Base-by-base conservation (phyloP, 495 filamentous ascomycete genomes). In the Aspergillus incahuasiensis region DNA sequence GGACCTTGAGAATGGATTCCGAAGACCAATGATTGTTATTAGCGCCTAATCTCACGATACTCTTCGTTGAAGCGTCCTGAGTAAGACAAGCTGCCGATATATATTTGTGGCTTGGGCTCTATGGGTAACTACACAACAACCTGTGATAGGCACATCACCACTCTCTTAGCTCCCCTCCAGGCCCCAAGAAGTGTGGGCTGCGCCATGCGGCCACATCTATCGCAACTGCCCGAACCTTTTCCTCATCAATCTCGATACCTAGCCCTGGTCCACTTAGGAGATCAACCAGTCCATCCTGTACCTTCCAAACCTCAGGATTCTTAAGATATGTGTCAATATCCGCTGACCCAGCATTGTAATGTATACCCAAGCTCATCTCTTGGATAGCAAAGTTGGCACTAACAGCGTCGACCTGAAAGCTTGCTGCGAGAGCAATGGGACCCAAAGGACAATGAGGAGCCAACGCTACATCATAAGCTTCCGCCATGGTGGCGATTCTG, bases 361-460 rank as follows among this genome's bases (percentile, higher is more conserved):
- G 88, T 47, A 91, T 90, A 0, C 86, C 87, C 40, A 88, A 56
- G 51, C 81, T 81, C 87, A 90, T 90, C 72, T 91, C 88, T 65
- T 90, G 87, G 46, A 91, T 90, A 24, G 76, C 82, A 65, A 89
- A 89, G 63, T 91, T 91, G 4, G 86, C 71, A 24, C 73, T 82
- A 3, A 71, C 67, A 28, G 84, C 73, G 21, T 80, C 83, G 19
- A 89, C 76, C 61, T 90, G 86, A 52, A 90, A 70, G 61, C 79
- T 84, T 8, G 88, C 88, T 7, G 88, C 87, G 32, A 91, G 69
- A 0, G 87, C 85, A 56, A 91, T 86, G 0, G 88, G 88, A 0
- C 88, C 88, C 7, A 91, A 66, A 1, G 88, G 88, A 61, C 87
- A 90, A 66, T 91, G 88, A 3, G 88, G 88, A 16, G 87, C 88